Conservation (phyloP, 257 asterid species). For the Salvia splendens region DNA sequence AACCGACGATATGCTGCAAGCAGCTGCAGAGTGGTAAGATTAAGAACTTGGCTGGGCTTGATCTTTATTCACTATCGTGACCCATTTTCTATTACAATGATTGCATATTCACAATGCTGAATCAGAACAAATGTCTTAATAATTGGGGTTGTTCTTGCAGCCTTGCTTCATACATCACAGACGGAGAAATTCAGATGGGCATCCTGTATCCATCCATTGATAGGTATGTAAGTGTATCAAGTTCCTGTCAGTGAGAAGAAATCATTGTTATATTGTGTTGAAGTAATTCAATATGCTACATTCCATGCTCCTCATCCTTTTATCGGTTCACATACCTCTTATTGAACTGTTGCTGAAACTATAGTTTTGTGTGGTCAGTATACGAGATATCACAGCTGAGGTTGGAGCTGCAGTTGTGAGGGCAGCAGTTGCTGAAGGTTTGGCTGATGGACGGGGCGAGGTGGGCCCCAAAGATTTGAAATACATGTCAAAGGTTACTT, state of each 20-base stretch:
- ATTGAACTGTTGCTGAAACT: slow-evolving; percentile 21
- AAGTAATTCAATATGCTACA: too few relatives aligned
- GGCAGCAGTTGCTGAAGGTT: slow-evolving; percentile 73
- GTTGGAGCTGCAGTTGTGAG: slow-evolving; percentile 92
- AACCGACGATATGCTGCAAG: slow-evolving; percentile 91
- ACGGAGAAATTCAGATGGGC: slow-evolving; percentile 77
- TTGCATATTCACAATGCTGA: slow-evolving; percentile 1
- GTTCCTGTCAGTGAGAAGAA: slow-evolving; percentile 10
- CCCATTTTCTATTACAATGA: not conserved
- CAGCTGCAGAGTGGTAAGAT: slow-evolving; percentile 87
- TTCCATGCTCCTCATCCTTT: too few relatives aligned
- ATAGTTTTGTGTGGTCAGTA: slow-evolving; percentile 51
- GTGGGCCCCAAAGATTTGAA: slow-evolving; percentile 75
- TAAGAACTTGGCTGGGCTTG: slow-evolving; percentile 24
- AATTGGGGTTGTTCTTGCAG: slow-evolving; percentile 47
- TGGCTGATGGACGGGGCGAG: slow-evolving; percentile 85
- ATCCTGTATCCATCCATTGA: slow-evolving; percentile 83
- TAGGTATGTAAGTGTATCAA: slow-evolving; percentile 47
- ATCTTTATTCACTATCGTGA: not conserved
- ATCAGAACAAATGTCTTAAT: slow-evolving; percentile 20
- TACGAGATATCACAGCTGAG: slow-evolving; percentile 89
- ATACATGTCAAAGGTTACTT: slow-evolving; percentile 67
- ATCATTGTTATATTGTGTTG: not conserved
- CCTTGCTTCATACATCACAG: slow-evolving; percentile 91
- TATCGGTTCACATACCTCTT: too few relatives aligned